Conservation (phyloP, 2,329 filamentous ascomycete genomes). For the Geosmithia flava region DNA sequence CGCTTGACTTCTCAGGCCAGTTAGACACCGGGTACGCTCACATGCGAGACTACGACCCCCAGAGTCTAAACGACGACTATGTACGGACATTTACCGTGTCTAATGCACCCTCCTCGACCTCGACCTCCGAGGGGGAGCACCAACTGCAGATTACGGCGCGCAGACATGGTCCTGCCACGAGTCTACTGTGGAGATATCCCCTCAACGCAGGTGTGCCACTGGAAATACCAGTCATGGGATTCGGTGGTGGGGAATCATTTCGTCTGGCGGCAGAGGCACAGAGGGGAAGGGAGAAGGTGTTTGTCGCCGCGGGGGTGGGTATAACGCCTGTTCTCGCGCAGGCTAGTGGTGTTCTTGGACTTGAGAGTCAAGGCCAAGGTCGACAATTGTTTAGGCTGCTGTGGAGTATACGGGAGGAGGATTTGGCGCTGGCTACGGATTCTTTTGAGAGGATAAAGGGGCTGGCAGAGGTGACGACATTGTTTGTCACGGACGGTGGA, state of each 20-base stretch:
- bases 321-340: conserved; percentile 74
- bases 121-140: conserved; percentile 12
- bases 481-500: conserved; percentile 53
- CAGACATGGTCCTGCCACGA: conserved; percentile 56
- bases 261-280: conserved; percentile 15
- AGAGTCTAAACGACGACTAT: conserved; percentile 73
- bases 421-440: conserved; percentile 51
- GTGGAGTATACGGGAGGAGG: conserved; percentile 54
- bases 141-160: conserved; percentile 60
- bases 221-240: conserved; percentile 57
- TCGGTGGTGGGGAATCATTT: conserved; percentile 50
- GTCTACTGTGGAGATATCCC: conserved; percentile 43
- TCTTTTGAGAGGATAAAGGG: conserved; percentile 37
- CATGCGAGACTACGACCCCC: conserved; percentile 73
- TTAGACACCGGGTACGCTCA: conserved; percentile 66
- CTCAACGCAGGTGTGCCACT: conserved; percentile 35
- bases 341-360: conserved; percentile 23
- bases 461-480: conserved; percentile 35
- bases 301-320: conserved; percentile 69
- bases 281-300: conserved; percentile 28
- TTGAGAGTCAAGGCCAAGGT: too few species aligned
- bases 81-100: conserved; percentile 76
- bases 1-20: conserved; percentile 58
- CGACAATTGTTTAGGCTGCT: conserved; percentile 38
- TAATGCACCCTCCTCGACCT: conserved; percentile 28